These are phyloP conservation scores for Cicer bijugum DNA, from an alignment of 306 rosid genomes.

Conservation along the genomic window DNA sequence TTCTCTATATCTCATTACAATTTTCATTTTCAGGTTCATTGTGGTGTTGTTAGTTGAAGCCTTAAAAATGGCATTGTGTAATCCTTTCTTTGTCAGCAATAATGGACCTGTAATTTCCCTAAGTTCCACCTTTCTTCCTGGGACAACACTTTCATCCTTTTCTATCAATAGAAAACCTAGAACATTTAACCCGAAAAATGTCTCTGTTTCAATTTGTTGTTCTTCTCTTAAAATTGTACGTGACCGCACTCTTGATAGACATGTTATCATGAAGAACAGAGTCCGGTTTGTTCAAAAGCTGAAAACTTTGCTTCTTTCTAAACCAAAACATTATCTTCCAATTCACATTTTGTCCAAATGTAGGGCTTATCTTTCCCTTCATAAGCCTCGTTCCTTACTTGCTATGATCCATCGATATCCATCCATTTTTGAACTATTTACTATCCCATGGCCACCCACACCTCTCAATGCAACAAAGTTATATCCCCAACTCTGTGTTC, in stretches of 20 bases:
- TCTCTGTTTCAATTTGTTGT: conserved; percentile 56
- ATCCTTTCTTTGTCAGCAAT: conserved; percentile 51
- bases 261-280: conserved; percentile 68
- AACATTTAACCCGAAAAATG: conserved; percentile 3
- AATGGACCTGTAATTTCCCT: conserved; percentile 44
- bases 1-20: conserved; percentile 4
- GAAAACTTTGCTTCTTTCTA: conserved; percentile 81
- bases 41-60: conserved; percentile 28
- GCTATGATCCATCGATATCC: conserved; percentile 89
- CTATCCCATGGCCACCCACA: conserved; percentile 67
- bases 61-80: conserved; percentile 50
- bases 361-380: conserved; percentile 69
- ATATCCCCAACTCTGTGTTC: conserved; percentile 79
- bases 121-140: conserved; percentile 53
- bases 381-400: conserved; percentile 67
- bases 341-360: conserved; percentile 78
- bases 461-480: conserved; percentile 79
- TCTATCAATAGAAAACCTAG: conserved; percentile 44
- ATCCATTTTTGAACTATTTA: conserved; percentile 70
- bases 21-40: conserved; percentile 45
- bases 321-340: conserved; percentile 81
- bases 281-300: conserved; percentile 83
- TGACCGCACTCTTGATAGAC: conserved; percentile 68
- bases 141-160: conserved; percentile 40
- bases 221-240: conserved; percentile 73